phyloP scores from a whole-genome alignment of 2,329 filamentous ascomycete species.

The Chalara sp. region DNA sequence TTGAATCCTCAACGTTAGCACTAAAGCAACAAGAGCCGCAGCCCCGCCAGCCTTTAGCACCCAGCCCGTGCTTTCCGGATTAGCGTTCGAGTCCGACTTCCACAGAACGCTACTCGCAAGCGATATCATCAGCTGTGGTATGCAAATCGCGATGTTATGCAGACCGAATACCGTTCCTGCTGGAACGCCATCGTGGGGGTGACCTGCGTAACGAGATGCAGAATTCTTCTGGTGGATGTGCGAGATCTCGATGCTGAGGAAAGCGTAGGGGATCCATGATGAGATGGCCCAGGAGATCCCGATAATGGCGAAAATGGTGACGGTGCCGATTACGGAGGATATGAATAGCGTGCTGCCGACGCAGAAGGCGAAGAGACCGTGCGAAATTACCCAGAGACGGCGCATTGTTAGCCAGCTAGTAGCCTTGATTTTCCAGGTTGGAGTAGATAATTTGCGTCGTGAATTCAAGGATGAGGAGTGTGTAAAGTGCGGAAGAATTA shows the following conservation, averaged over 20 bases:
- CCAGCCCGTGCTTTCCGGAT: too few species aligned
- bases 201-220: neutral
- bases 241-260: constrained; percentile 5
- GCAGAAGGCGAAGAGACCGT: constrained; percentile 1
- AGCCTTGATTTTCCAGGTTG: neutral
- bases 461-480: neutral
- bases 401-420: neutral
- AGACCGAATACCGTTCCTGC: constrained; percentile 5
- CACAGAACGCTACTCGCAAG: neutral
- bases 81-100: too few species aligned
- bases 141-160: constrained; percentile 8
- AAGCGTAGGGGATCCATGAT: constrained; percentile 5
- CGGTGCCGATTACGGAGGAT: neutral
- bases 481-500: constrained; percentile 2
- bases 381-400: constrained; percentile 2
- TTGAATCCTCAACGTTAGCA: too few species aligned
- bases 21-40: too few species aligned
- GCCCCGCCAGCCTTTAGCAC: too few species aligned
- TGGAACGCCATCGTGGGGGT: neutral
- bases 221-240: neutral
- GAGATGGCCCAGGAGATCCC: constrained; percentile 7
- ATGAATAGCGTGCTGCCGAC: constrained; percentile 2
- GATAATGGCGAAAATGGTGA: constrained; percentile 1
- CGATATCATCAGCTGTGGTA: constrained; percentile 4
- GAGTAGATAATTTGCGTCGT: neutral